phyloP scores from a whole-genome alignment of 2,329 filamentous ascomycete species.

The Paraconiothyrium sp. region DNA sequence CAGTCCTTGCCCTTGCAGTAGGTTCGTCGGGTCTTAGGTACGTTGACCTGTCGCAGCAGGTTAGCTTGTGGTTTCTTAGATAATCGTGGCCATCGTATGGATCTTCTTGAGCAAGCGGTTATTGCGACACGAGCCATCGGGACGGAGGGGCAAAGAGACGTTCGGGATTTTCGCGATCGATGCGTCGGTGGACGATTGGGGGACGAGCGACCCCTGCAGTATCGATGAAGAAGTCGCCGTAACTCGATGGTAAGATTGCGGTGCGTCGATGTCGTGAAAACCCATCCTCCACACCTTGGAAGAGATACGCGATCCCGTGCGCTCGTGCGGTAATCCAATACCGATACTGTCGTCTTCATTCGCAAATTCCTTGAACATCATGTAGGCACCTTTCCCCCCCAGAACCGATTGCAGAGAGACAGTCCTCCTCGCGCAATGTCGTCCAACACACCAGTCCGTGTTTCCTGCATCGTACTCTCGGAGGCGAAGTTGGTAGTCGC shows the following conservation, averaged over 20 bases:
- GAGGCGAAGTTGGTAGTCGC: constrained; percentile 15
- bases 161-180: constrained; percentile 5
- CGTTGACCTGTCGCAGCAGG: constrained; percentile 77
- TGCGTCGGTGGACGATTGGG: background rate
- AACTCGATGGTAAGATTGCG: background rate
- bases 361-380: background rate
- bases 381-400: background rate
- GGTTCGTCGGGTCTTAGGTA: constrained; percentile 96
- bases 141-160: background rate
- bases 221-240: background rate
- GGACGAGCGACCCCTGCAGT: background rate
- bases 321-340: background rate
- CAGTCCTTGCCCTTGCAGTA: constrained; percentile 98
- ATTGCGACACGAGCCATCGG: constrained; percentile 27
- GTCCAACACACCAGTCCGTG: background rate
- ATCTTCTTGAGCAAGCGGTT: constrained; percentile 20
- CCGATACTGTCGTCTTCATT: background rate
- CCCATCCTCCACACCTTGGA: background rate
- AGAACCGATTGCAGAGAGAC: background rate
- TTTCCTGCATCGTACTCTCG: background rate
- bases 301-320: background rate
- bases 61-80: constrained; percentile 28
- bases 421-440: background rate
- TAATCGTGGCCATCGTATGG: background rate
- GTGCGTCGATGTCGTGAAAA: background rate